Conservation (phyloP, 257 asterid genomes). For the Solanum sejunctum region DNA sequence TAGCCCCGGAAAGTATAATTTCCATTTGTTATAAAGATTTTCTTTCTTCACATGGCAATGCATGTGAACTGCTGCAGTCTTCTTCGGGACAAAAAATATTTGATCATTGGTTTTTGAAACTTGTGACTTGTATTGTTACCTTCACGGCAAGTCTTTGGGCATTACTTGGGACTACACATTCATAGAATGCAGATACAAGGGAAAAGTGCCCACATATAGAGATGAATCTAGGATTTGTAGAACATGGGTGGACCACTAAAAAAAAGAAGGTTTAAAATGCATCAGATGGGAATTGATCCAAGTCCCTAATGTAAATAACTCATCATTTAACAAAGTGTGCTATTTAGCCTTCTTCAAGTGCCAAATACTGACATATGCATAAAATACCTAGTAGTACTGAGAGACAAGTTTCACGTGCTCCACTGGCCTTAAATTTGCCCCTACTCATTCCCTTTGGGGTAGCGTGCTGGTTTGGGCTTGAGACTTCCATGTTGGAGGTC, state of each 20-base stretch:
- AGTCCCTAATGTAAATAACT: neutral
- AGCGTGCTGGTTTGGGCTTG: too few species aligned
- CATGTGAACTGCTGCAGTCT: neutral
- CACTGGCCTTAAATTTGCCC: neutral
- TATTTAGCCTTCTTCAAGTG: neutral
- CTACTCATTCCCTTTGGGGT: too few species aligned
- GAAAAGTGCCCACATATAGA: neutral
- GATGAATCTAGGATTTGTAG: neutral
- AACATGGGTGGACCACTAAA: neutral
- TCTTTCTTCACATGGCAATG: neutral
- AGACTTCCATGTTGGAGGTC: too few species aligned
- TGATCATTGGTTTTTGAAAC: neutral
- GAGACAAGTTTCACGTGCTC: too few species aligned
- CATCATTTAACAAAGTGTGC: neutral
- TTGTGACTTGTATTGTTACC: neutral
- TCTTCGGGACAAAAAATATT: neutral
- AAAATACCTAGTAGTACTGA: too few species aligned
- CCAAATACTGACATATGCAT: neutral
- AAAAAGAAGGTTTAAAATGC: neutral
- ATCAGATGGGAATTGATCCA: neutral
- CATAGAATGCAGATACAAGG: neutral
- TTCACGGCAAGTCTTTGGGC: neutral
- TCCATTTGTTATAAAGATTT: neutral
- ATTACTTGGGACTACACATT: neutral
- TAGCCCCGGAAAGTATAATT: neutral